Evolutionary conservation across 2,329 filamentous ascomycete genomes (phyloP).

Genomic region (Botryotinia calthae): DNA sequence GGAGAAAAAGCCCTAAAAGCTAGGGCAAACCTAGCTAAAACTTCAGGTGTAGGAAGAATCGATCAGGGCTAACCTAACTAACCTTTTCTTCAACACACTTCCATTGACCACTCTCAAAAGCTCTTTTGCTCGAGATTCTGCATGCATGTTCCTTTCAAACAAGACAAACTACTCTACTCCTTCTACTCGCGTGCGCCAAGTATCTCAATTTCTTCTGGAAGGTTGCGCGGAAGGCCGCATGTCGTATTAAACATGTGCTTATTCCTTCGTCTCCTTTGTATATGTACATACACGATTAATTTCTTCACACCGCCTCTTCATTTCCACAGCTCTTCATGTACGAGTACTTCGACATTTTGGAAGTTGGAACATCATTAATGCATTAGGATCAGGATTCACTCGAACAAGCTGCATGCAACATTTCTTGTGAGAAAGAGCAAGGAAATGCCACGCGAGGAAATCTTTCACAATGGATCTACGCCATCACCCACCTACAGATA

Average conservation of each 20-base stretch:
- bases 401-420: neutral
- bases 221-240: conserved; percentile 16
- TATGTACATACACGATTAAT: neutral
- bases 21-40: neutral
- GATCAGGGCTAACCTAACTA: neutral
- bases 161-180: neutral
- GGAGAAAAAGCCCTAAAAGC: neutral
- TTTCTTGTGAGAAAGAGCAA: neutral
- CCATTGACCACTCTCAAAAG: neutral
- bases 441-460: neutral
- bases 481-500: neutral
- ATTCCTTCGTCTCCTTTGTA: neutral
- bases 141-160: conserved; percentile 12
- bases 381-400: neutral
- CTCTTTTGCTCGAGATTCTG: neutral
- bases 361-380: neutral
- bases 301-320: conserved; percentile 11
- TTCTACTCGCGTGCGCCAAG: neutral
- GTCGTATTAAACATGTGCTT: conserved; percentile 13
- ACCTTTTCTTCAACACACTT: neutral
- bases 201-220: conserved; percentile 9
- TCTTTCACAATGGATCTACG: neutral
- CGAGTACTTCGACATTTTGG: neutral
- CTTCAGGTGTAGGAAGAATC: neutral
- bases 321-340: neutral